Evolutionary conservation across 345 rosid genomes (phyloP).

Genomic region (Pugionium dolabratum): DNA sequence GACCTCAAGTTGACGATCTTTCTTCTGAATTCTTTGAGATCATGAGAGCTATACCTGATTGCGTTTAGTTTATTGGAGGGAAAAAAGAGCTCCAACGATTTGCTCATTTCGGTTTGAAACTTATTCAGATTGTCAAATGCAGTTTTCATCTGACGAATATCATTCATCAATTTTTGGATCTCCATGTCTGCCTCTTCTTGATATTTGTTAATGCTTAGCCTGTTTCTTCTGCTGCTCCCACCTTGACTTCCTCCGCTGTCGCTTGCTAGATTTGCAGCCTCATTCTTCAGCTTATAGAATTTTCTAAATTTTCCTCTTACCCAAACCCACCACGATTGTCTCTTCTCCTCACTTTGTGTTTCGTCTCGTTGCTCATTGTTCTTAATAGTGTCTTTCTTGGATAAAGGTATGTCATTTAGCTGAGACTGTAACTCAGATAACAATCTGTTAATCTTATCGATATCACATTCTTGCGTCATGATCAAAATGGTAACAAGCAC

Average conservation of each 20-base stretch:
- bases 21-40: constrained; percentile 34
- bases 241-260: constrained; percentile 28
- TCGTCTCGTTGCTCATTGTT: not conserved
- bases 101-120: constrained; percentile 6
- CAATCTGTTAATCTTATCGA: not conserved
- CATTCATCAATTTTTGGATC: constrained; percentile 12
- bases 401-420: not conserved
- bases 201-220: not conserved
- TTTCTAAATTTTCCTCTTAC: not conserved
- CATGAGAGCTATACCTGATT: not conserved
- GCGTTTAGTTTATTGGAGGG: not conserved
- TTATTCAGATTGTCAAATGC: constrained; percentile 16
- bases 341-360: not conserved
- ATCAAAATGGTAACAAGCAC: not conserved
- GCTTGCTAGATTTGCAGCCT: constrained; percentile 14
- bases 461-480: constrained; percentile 16
- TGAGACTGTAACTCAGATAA: not conserved
- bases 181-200: not conserved
- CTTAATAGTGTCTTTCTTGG: not conserved
- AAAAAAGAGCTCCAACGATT: not conserved
- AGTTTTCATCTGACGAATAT: constrained; percentile 29
- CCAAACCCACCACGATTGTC: not conserved
- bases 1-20: constrained; percentile 34
- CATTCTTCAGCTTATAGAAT: not conserved
- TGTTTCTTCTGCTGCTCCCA: constrained; percentile 6